A percentile compares a stretch with the other conserved stretches of the same genome.
These are phyloP conservation scores for Metarhizium album DNA, from an alignment of 2,329 filamentous ascomycete species.

Conservation along the genomic window DNA sequence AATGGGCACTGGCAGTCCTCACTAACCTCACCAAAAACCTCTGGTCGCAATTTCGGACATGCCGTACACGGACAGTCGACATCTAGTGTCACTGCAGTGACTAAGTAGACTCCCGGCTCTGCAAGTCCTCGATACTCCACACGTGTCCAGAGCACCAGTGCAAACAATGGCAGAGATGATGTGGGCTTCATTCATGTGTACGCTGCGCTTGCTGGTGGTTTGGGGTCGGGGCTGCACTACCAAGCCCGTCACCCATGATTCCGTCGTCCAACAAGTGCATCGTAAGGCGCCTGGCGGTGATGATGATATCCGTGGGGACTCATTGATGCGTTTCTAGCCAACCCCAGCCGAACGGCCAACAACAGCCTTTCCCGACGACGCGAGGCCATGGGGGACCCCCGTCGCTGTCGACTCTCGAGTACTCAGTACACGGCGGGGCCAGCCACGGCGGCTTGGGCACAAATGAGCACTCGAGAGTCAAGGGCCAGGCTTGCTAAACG, in stretches of 20 bases:
- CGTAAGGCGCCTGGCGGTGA: no score
- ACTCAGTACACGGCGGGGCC: background rate
- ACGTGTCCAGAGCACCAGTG: background rate
- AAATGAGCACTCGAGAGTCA: background rate
- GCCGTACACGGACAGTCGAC: background rate
- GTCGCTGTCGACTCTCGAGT: no score
- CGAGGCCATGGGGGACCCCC: background rate
- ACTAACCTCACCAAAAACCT: no score
- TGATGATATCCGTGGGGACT: background rate
- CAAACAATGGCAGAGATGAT: background rate
- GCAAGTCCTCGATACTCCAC: background rate
- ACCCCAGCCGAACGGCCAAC: background rate
- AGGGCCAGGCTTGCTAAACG: conserved; percentile 21
- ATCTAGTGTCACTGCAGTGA: background rate
- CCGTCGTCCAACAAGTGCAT: no score
- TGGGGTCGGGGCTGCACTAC: no score
- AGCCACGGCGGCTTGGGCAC: background rate
- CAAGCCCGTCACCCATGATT: no score
- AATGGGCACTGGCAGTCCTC: background rate
- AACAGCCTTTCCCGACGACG: background rate
- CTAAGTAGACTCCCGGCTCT: background rate
- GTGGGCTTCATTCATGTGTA: no score
- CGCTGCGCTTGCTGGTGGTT: no score
- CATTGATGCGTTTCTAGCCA: background rate
- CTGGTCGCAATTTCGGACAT: conserved; percentile 3